These are phyloP conservation scores for Dictyophora rubrovolvata DNA, from an alignment of 768 basidiomycete genomes.

Conservation along the genomic window DNA sequence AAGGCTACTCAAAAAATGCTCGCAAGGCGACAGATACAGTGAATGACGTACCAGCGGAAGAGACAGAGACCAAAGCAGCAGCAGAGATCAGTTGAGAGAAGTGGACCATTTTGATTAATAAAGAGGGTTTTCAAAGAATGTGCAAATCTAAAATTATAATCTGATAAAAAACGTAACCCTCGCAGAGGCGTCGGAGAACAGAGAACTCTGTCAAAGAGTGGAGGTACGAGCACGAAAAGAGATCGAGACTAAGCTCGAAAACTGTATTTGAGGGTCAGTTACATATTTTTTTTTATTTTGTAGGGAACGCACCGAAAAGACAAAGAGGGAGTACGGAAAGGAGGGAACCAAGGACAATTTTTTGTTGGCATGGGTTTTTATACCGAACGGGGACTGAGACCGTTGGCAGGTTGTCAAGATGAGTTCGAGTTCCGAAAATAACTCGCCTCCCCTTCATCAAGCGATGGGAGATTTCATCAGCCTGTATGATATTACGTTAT, in stretches of 20 bases:
- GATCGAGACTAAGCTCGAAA: conserved; percentile 31
- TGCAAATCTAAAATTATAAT: conserved; percentile 31
- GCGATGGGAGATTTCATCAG: background rate
- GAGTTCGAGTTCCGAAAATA: background rate
- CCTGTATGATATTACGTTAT: background rate
- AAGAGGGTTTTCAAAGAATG: conserved; percentile 18
- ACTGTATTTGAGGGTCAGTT: conserved; percentile 46
- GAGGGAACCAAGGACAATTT: conserved; percentile 13
- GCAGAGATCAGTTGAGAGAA: conserved; percentile 41
- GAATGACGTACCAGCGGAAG: conserved; percentile 37
- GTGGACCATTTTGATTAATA: conserved; percentile 46
- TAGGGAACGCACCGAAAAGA: conserved; percentile 20
- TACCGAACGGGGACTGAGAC: background rate
- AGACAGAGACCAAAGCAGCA: conserved; percentile 41
- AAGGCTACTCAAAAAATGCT: conserved; percentile 14
- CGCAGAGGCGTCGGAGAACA: conserved; percentile 37
- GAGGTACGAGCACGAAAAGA: background rate
- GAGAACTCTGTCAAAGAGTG: conserved; percentile 15
- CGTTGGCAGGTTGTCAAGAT: background rate
- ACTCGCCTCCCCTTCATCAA: background rate
- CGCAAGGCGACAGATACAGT: conserved; percentile 21
- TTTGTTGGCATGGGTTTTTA: background rate
- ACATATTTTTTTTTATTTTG: background rate
- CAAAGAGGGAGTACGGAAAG: conserved; percentile 23
- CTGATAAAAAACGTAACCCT: conserved; percentile 33